Evolutionary conservation across 495 filamentous ascomycete genomes (phyloP).

Genomic region (Xylaria bambusicola): DNA sequence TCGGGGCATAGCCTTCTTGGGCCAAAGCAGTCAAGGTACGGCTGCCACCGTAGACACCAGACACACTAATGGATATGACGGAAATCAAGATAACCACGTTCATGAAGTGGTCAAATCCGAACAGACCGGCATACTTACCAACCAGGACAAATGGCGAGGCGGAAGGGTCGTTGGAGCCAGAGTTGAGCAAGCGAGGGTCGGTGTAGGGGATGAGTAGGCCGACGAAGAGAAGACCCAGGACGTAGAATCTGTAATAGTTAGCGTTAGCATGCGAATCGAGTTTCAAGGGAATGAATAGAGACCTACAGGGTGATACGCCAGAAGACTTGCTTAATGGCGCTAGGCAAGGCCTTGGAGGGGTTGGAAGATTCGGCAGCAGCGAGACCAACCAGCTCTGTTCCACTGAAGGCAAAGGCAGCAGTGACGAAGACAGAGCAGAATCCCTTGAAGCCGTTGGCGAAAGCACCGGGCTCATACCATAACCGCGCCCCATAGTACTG

Average conservation of each 20-base stretch:
- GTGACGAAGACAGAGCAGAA: slow-evolving; percentile 75
- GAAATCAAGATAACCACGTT: slow-evolving; percentile 73
- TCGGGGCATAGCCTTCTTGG: slow-evolving; percentile 57
- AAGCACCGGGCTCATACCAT: slow-evolving; percentile 72
- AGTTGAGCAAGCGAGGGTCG: slow-evolving; percentile 54
- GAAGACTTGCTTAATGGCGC: slow-evolving; percentile 72
- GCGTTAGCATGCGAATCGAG: neutral
- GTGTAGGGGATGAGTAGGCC: slow-evolving; percentile 68
- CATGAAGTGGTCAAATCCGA: slow-evolving; percentile 69
- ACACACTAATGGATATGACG: slow-evolving; percentile 68
- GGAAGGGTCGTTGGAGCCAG: slow-evolving; percentile 53
- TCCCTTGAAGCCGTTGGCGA: slow-evolving; percentile 69
- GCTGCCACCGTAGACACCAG: slow-evolving; percentile 66
- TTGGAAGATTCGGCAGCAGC: slow-evolving; percentile 70
- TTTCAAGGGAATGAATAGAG: neutral
- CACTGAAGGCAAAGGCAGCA: slow-evolving; percentile 72
- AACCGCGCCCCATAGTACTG: slow-evolving; percentile 62
- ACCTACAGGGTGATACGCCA: slow-evolving; percentile 62
- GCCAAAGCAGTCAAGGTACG: slow-evolving; percentile 69
- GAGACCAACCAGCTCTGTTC: slow-evolving; percentile 72
- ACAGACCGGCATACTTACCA: slow-evolving; percentile 64
- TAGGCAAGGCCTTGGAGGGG: slow-evolving; percentile 64
- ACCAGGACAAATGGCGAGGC: slow-evolving; percentile 78
- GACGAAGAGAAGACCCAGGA: slow-evolving; percentile 71
- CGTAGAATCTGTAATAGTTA: slow-evolving; percentile 56